Percentiles rank a stretch among this genome's conserved stretches.
Conservation (phyloP, 2,329 filamentous ascomycete genomes). For the Cytospora paraplurivora region DNA sequence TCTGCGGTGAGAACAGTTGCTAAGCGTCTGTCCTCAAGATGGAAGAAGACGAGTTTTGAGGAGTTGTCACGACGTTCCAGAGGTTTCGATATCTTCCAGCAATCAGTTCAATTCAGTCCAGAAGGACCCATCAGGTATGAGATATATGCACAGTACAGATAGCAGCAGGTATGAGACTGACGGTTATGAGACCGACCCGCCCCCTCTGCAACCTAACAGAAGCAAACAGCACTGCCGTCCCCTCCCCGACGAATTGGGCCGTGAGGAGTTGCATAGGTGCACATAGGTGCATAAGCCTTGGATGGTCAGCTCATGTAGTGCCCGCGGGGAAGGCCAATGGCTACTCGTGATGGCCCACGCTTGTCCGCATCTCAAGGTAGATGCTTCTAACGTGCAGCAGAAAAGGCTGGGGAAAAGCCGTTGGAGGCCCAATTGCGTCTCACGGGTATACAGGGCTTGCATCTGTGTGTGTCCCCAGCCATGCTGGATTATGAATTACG, state of each 20-base stretch:
- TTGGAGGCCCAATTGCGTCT: slow-evolving; percentile 31
- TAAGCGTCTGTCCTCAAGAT: background rate
- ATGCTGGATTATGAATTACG: slow-evolving; percentile 13
- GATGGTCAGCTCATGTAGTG: slow-evolving; percentile 25
- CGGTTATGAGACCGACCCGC: background rate
- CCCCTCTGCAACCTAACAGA: background rate
- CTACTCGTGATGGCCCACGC: slow-evolving; percentile 31
- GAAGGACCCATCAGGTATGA: no score
- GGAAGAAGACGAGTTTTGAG: background rate
- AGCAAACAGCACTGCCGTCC: background rate
- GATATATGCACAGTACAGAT: no score
- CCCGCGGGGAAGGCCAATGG: slow-evolving; percentile 32
- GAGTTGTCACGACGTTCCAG: background rate
- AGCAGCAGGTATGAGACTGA: background rate
- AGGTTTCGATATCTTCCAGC: no score
- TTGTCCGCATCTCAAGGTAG: slow-evolving; percentile 25
- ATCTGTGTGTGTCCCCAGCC: slow-evolving; percentile 3
- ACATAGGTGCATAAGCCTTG: slow-evolving; percentile 25
- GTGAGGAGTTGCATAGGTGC: slow-evolving; percentile 17
- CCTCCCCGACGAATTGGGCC: slow-evolving; percentile 17
- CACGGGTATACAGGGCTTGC: background rate
- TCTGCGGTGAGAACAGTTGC: background rate
- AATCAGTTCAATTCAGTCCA: no score
- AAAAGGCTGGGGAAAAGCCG: slow-evolving; percentile 32
- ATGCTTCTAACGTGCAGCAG: slow-evolving; percentile 18